A percentile compares a stretch with the other conserved stretches of the same genome.
Conservation (phyloP, 2,329 filamentous ascomycete genomes). For the Xylariaceae sp. region DNA sequence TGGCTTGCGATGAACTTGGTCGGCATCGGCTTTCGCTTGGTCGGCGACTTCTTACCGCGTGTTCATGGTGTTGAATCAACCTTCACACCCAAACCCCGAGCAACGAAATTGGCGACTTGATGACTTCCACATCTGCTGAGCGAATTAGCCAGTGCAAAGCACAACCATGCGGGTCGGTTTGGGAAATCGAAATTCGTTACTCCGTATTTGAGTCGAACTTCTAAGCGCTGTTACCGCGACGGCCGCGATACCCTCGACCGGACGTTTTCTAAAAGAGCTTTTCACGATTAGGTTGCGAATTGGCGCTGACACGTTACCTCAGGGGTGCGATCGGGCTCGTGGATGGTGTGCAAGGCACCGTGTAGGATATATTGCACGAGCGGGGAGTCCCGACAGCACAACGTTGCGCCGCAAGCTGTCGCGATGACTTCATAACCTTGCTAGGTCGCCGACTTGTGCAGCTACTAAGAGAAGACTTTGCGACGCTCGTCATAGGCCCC, state of each 20-base stretch:
- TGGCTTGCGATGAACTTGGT: not conserved
- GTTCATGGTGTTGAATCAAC: not conserved
- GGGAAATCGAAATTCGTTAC: no score
- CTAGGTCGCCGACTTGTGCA: not conserved
- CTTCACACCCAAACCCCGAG: not conserved
- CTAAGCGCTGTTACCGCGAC: not conserved
- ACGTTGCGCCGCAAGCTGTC: not conserved
- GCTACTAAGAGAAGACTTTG: not conserved
- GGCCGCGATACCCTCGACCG: not conserved
- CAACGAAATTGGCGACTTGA: not conserved
- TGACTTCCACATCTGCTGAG: not conserved
- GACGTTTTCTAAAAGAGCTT: not conserved
- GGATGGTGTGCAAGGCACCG: not conserved
- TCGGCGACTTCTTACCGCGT: not conserved
- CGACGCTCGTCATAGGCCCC: not conserved
- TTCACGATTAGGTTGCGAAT: not conserved
- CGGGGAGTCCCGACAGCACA: not conserved
- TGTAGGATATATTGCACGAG: not conserved
- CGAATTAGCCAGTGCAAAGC: no score
- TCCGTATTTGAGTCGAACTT: not conserved
- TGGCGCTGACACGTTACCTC: not conserved
- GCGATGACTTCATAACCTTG: not conserved
- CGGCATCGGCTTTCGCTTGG: not conserved
- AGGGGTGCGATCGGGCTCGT: not conserved
- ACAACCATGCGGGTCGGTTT: no score